A percentile compares a stretch with the other conserved stretches of the same genome.
These are phyloP conservation scores for Buxus sempervirens DNA, from an alignment of 164 flowering plant genomes.

Conservation along the genomic window DNA sequence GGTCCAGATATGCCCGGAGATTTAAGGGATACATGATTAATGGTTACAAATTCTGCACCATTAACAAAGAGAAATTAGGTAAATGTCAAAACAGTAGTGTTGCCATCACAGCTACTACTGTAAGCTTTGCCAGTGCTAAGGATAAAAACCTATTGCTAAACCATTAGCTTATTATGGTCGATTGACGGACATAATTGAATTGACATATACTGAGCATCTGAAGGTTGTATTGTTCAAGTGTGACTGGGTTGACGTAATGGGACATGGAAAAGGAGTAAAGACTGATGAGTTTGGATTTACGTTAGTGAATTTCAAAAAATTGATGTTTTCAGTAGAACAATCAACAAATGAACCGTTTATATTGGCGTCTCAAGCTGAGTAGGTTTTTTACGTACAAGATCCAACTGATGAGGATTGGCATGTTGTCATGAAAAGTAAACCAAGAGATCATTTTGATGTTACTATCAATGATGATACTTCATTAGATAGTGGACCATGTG, in stretches of 20 bases:
- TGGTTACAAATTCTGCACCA: not conserved
- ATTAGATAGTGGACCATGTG: too few species aligned
- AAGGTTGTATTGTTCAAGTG: slow-evolving; percentile 10
- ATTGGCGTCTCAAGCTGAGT: slow-evolving; percentile 9
- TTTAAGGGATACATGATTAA: too few species aligned
- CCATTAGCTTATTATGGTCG: slow-evolving; percentile 4
- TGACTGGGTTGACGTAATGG: not conserved
- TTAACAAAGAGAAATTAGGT: too few species aligned
- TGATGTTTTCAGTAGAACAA: too few species aligned
- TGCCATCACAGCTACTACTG: not conserved
- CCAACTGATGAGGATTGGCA: not conserved
- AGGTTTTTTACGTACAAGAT: slow-evolving; percentile 17
- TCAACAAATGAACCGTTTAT: slow-evolving; percentile 11
- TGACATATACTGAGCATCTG: not conserved
- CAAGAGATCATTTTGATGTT: too few species aligned
- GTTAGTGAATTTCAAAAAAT: not conserved
- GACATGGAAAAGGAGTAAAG: not conserved
- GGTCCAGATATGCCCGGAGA: too few species aligned
- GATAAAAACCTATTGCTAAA: not conserved
- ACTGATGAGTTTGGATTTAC: not conserved
- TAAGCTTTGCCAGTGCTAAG: slow-evolving; percentile 4
- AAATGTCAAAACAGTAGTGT: too few species aligned
- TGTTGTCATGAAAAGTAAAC: too few species aligned
- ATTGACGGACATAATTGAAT: slow-evolving; percentile 7
- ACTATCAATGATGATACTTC: too few species aligned